phyloP scores from a whole-genome alignment of 148 eudicot genomes.

The Selenicereus undatus region DNA sequence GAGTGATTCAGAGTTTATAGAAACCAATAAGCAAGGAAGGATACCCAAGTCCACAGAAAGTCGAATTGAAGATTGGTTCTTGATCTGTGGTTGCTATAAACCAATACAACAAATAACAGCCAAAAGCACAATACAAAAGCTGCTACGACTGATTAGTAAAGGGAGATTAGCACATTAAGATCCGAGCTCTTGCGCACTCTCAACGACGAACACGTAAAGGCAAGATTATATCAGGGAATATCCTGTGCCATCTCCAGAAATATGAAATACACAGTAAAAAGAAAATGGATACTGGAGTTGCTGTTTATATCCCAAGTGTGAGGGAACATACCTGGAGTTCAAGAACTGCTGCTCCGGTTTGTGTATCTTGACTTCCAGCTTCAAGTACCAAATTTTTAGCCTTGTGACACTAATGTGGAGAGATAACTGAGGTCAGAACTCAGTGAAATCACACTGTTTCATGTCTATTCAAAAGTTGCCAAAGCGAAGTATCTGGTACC shows the following conservation, averaged over 20 bases:
- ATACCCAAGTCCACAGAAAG: no score
- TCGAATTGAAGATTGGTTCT: no score
- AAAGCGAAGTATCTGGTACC: constrained; percentile 35
- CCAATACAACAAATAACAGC: no score
- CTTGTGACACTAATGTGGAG: constrained; percentile 76
- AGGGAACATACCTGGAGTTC: constrained; percentile 77
- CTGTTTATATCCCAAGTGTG: constrained; percentile 13
- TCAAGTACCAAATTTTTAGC: constrained; percentile 97
- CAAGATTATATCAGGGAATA: neutral
- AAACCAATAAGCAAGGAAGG: no score
- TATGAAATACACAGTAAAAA: neutral
- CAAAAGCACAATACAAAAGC: no score
- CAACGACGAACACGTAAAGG: neutral
- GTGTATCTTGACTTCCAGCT: constrained; percentile 92
- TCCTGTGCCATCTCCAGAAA: neutral
- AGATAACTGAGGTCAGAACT: constrained; percentile 3
- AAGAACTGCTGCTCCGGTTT: constrained; percentile 96
- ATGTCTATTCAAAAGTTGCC: neutral
- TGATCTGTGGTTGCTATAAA: no score
- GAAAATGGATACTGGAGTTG: neutral
- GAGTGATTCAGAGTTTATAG: no score
- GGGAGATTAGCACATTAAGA: no score
- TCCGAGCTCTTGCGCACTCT: neutral
- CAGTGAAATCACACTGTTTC: neutral
- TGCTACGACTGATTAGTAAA: no score